These are phyloP conservation scores for Achlya hypogyna DNA, from an alignment of 352 stramenopile species.

Conservation along the genomic window DNA sequence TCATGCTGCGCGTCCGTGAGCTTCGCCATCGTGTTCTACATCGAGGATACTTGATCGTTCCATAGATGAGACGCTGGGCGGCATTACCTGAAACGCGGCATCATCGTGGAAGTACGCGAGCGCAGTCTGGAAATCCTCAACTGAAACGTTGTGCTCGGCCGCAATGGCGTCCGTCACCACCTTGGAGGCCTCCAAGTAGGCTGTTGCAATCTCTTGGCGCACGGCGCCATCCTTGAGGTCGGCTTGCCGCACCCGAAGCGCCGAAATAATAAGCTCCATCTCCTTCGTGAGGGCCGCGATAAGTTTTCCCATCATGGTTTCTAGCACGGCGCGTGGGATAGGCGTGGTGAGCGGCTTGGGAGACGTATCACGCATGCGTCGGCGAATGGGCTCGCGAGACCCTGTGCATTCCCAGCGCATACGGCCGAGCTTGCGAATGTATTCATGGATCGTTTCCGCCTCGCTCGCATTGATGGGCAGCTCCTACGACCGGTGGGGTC, in stretches of 20 bases:
- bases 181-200: conserved; percentile 59
- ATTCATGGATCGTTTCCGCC: conserved; percentile 59
- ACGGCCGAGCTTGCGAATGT: conserved; percentile 55
- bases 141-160: conserved; percentile 37
- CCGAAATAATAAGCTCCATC: conserved; percentile 52
- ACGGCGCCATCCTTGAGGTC: conserved; percentile 30
- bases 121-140: conserved; percentile 58
- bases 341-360: conserved; percentile 24
- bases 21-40: conserved; percentile 4
- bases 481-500: neutral
- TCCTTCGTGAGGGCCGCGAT: conserved; percentile 59
- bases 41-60: conserved; percentile 8
- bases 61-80: neutral
- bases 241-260: conserved; percentile 29
- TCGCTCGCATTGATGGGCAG: conserved; percentile 43
- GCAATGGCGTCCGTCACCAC: conserved; percentile 50
- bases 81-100: conserved; percentile 34
- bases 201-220: conserved; percentile 42
- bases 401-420: conserved; percentile 74
- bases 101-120: conserved; percentile 78
- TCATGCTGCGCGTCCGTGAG: conserved; percentile 20
- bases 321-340: conserved; percentile 43
- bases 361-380: conserved; percentile 30
- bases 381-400: conserved; percentile 51
- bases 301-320: conserved; percentile 60